Conservation (phyloP, 1,139 yeast genomes). For the Sugiyamaella grinbergsii region DNA sequence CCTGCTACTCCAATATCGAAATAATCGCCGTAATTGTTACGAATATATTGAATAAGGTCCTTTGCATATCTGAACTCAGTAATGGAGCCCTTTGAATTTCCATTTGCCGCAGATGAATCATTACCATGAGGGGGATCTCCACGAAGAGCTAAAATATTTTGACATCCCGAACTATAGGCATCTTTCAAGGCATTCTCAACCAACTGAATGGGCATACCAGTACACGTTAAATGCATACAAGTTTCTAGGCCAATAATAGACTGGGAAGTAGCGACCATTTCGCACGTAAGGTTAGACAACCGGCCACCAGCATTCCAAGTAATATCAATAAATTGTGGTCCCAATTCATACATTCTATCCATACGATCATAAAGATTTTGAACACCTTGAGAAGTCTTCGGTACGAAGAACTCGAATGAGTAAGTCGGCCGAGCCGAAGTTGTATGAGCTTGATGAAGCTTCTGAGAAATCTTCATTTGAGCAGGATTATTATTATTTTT, state of each 20-base stretch:
- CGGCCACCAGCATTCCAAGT: slow-evolving; percentile 99
- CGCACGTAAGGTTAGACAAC: slow-evolving; percentile 76
- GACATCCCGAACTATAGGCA: slow-evolving; percentile 92
- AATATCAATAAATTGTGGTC: slow-evolving; percentile 89
- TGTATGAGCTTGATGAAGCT: slow-evolving; percentile 43
- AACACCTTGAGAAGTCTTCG: slow-evolving; percentile 95
- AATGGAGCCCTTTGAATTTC: slow-evolving; percentile 41
- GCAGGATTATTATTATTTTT: neutral
- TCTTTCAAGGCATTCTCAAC: slow-evolving; percentile 83
- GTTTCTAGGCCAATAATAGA: slow-evolving; percentile 93
- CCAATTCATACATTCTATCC: slow-evolving; percentile 94
- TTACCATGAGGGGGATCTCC: slow-evolving; percentile 82
- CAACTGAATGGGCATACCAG: slow-evolving; percentile 82
- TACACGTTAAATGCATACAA: slow-evolving; percentile 97
- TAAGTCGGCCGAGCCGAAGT: slow-evolving; percentile 57
- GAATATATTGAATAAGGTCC: slow-evolving; percentile 81
- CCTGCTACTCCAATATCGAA: slow-evolving; percentile 92
- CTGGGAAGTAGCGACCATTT: slow-evolving; percentile 89
- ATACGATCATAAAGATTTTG: slow-evolving; percentile 94
- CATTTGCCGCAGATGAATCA: slow-evolving; percentile 53
- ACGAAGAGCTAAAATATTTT: slow-evolving; percentile 87
- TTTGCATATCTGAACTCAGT: slow-evolving; percentile 67
- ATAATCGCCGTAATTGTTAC: slow-evolving; percentile 65
- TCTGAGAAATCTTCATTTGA: slow-evolving; percentile 46
- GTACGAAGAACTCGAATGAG: slow-evolving; percentile 97